Conservation (phyloP, 257 asterid genomes). For the Orobanche coerulescens region DNA sequence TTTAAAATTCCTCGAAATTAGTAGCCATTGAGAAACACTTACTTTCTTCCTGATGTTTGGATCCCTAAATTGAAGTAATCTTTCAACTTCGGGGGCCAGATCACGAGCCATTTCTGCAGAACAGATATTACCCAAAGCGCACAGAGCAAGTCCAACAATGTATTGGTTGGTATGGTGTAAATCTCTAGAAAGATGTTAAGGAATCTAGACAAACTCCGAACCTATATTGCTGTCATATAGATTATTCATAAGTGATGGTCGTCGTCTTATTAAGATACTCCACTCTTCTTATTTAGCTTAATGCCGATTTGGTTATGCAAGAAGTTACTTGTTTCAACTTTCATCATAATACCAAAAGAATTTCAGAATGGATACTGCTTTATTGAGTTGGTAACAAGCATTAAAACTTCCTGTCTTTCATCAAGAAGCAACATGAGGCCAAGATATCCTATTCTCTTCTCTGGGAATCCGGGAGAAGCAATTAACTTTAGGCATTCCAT, state of each 20-base stretch:
- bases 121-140: conserved; percentile 95
- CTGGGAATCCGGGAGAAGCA: conserved; percentile 97
- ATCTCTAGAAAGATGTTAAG: conserved; percentile 74
- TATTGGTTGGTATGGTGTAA: conserved; percentile 92
- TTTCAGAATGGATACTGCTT: conserved; percentile 72
- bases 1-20: not conserved
- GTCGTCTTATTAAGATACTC: conserved; percentile 11
- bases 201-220: conserved; percentile 20
- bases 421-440: conserved; percentile 98
- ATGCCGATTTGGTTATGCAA: conserved; percentile 12
- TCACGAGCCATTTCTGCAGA: conserved; percentile 99
- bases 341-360: conserved; percentile 14
- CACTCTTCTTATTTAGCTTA: conserved; percentile 1
- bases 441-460: conserved; percentile 97
- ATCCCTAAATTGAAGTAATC: conserved; percentile 89
- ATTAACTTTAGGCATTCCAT: conserved; percentile 96
- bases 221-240: conserved; percentile 21
- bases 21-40: conserved; percentile 24
- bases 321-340: conserved; percentile 16
- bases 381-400: conserved; percentile 97
- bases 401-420: conserved; percentile 98
- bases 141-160: conserved; percentile 97
- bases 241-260: conserved; percentile 19
- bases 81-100: conserved; percentile 98
- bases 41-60: conserved; percentile 97